Base-by-base conservation (phyloP, 805 yeast species). In the Candida ortonii region DNA sequence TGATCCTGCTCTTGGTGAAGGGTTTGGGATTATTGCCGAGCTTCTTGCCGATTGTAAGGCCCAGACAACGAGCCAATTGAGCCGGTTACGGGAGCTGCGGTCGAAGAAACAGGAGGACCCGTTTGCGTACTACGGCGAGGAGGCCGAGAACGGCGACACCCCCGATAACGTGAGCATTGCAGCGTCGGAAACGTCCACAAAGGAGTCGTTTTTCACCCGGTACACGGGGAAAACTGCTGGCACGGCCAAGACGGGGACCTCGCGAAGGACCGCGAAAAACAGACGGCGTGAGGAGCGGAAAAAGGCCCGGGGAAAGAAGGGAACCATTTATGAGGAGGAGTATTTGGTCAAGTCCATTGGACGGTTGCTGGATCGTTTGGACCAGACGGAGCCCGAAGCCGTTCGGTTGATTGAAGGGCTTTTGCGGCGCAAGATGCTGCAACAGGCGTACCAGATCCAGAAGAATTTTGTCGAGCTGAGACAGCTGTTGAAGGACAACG, bases 281-380 rank as follows among this genome's bases (percentile, higher is more conserved):
- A 77, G 80, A 46, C 84, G 96, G 58, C 77, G 98, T 47, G 97
- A 90, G 61, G 98, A 90, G 56, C 77, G 98, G 52, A 93, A 93
- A 65, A 75, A 79, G 41, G 99, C 98, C 2, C 78, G 95, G 50
- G 99, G 99, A 41, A 87, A 94, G 68, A 93, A 93, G 65, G 97
- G 97, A 29, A 90, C 97, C 6, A 84, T 93, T 14, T 93, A 93
- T 53, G 99, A 93, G 60, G 98, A 93, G 58, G 97, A 93, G 58
- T 93, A 93, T 59, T 73, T 93, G 37, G 80, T 93, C 30, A 78
- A 76, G 48, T 89, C 97, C 3, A 78, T 86, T 39, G 93, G 95
- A 4, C 78, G 99, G 55, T 70, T 93, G 56, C 62, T 87, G 21
- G 97, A 87, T 36, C 76, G 98, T 49, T 62, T 93, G 38, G 73